Evolutionary conservation across 805 yeast species (phyloP).

Genomic region (Candida nitratophila): DNA sequence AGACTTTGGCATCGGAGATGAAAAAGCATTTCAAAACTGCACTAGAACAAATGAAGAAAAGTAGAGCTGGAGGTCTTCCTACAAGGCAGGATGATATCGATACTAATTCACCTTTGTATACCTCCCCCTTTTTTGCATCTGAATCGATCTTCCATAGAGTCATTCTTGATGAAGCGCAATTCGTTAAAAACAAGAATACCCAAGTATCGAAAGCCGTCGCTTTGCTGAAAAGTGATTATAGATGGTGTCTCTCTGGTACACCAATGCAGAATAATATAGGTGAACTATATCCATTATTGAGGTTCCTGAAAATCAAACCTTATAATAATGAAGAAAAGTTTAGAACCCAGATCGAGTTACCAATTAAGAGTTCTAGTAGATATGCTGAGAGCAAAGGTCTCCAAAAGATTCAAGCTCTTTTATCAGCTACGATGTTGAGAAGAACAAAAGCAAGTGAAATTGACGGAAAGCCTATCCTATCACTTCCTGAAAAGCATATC

Average conservation of each 20-base stretch:
- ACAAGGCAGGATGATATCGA: conserved; percentile 3
- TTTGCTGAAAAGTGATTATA: conserved; percentile 28
- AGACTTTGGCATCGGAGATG: conserved; percentile 70
- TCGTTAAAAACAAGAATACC: conserved; percentile 43
- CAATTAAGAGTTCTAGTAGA: conserved; percentile 33
- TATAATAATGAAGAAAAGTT: conserved; percentile 55
- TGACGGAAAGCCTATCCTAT: conserved; percentile 72
- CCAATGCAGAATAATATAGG: conserved; percentile 53
- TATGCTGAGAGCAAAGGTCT: conserved; percentile 29
- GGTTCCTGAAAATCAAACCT: conserved; percentile 53
- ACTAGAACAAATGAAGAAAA: conserved; percentile 21
- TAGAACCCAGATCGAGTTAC: conserved; percentile 46
- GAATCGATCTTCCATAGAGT: conserved; percentile 47
- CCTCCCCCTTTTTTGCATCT: conserved; percentile 55
- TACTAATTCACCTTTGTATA: conserved; percentile 36
- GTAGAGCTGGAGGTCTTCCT: conserved; percentile 27
- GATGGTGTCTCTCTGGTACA: conserved; percentile 52
- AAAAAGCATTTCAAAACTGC: conserved; percentile 51
- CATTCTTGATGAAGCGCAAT: conserved; percentile 51
- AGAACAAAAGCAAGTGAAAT: conserved; percentile 65
- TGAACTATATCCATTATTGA: conserved; percentile 43
- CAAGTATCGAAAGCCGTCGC: conserved; percentile 41
- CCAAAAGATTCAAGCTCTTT: conserved; percentile 55
- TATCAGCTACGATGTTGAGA: conserved; percentile 68
- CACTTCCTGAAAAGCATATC: conserved; percentile 59